Base-by-base conservation (phyloP, 768 basidiomycete genomes). In the Lyophyllum semitale region DNA sequence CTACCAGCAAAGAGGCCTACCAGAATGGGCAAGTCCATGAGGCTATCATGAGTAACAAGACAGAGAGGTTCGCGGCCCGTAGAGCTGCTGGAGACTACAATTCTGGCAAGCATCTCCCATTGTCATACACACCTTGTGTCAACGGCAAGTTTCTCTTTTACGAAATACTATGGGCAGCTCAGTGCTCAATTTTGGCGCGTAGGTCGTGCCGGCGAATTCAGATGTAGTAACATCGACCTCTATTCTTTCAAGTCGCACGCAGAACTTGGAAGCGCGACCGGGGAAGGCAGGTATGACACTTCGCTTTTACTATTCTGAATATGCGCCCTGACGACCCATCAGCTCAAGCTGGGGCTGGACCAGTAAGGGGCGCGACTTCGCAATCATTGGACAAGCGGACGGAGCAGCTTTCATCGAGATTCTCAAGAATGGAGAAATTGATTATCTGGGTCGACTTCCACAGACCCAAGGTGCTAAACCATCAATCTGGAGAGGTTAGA, bases 391-490 rank as follows among this genome's bases (percentile, higher is more conserved):
- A 1, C 61, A 65, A 51, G 61, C 53, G 13, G 53, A 54, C 18
- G 53, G 53, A 7, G 53, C 53, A 32, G 53, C 53, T 15, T 54
- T 54, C 29, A 18, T 25, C 18, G 53, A 54, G 23, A 48, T 54
- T 26, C 25, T 41, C 23, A 42, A 38, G 43, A 48, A 47, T n/a
- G 53, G 53, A 26, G 45, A 54, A 18, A 8, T 54, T 15, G 53
- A 54, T 37, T 69, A 68, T 45, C 57, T 69, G 8, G 66, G 68
- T 9, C 62, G 66, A 29, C 59, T 69, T 50, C 65, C 66, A 7
- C 61, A 61, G 23, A 54, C 65, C 61, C 54, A 60, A 55, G 25
- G 53, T 48, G 15, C 40, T 17, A 25, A 60, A 53, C 42, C 53
- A 38, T n/a, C 18, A 6, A 55, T 65, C 40, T 66, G 65, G 65